phyloP scores from a whole-genome alignment of 352 stramenopile species.

The Pythium brachiatum region DNA sequence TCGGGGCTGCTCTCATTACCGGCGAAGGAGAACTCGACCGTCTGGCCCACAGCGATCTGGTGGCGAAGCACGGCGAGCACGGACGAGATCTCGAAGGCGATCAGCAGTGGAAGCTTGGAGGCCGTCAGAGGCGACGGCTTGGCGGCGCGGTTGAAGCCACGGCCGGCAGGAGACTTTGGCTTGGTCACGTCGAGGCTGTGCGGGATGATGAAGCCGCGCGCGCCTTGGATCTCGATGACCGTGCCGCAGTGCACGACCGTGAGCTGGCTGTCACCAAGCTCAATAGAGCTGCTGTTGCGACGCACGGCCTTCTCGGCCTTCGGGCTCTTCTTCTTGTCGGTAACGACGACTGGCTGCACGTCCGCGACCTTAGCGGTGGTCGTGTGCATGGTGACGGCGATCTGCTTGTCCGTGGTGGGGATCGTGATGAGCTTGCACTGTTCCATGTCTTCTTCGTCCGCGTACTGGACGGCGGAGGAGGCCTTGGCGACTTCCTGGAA shows the following conservation, averaged over 20 bases:
- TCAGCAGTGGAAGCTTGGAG: slow-evolving; percentile 60
- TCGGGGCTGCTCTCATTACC: slow-evolving; percentile 28
- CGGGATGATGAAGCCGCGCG: slow-evolving; percentile 74
- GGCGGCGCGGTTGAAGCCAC: slow-evolving; percentile 3
- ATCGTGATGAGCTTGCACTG: slow-evolving; percentile 58
- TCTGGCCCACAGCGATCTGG: slow-evolving; percentile 61
- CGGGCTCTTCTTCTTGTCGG: slow-evolving; percentile 16
- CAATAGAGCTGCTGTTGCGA: slow-evolving; percentile 29
- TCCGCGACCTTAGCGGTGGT: slow-evolving; percentile 17
- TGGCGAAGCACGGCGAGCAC: slow-evolving; percentile 38
- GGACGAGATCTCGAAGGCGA: slow-evolving; percentile 61
- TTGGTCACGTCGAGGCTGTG: slow-evolving; percentile 43
- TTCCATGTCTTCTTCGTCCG: slow-evolving; percentile 55
- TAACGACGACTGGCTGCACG: slow-evolving; percentile 31
- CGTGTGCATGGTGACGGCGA: slow-evolving; percentile 33
- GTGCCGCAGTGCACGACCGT: slow-evolving; percentile 72
- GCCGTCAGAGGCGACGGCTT: slow-evolving; percentile 7
- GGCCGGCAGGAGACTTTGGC: slow-evolving; percentile 1
- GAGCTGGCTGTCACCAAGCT: slow-evolving; percentile 54
- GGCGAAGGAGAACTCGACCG: slow-evolving; percentile 64
- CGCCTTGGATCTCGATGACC: slow-evolving; percentile 74
- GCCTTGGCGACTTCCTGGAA: slow-evolving; percentile 55
- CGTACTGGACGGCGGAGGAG: slow-evolving; percentile 52
- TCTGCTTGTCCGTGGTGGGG: slow-evolving; percentile 23
- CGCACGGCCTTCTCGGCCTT: slow-evolving; percentile 18